Evolutionary conservation across 352 stramenopile species (phyloP), one percentile per base, ranked within the genome.

Genomic region (Phytopythium aichiense): DNA sequence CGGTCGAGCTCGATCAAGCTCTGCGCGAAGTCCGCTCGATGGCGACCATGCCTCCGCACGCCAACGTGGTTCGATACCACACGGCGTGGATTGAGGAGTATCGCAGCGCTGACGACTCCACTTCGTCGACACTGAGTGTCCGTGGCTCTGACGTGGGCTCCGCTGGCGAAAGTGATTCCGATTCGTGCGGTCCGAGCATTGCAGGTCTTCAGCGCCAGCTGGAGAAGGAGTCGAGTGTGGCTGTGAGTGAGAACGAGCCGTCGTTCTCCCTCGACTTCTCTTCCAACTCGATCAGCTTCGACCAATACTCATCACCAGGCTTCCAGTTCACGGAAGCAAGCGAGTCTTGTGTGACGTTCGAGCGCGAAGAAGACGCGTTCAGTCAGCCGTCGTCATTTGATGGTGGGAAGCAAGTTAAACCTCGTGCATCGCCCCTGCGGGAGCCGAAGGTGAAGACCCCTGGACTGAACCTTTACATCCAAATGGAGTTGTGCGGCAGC

Each of bases 11-110:
- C 16, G 76, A 84, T 25, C 79, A 92, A 65, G 80, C 78, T 13
- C 56, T 91, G 23, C 83, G 83, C 60, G 83, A 94, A 75, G 81
- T 90, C 33, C 81, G 83, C 8, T 79, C 81, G 3, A 94, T 92
- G 85, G 81, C 83, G 6, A 74, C 71, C 0, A 87, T 94, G 69
- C 67, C 76, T 20, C 73, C 76, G 4, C 83, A 94, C 67, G 30
- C 54, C 2, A 94, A 94, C 56, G 82, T 94, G 7, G 81, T 94
- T 50, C 76, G 81, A 6, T 94, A 94, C 61, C 84, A 92, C 64
- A 91, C 81, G 7, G 79, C 85, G 0, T 94, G 83, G 85, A 77
- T 89, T 9, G 85, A 94, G 62, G 69, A 86, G 22, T 70, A 87
- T 31, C 60, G 62, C 31, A 68, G 53, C 56, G 46, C 63, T 43